Evolutionary conservation across 768 basidiomycete species (phyloP), one percentile per base, ranked within the genome.

Genomic region (Rhizopogon vesiculosus): DNA sequence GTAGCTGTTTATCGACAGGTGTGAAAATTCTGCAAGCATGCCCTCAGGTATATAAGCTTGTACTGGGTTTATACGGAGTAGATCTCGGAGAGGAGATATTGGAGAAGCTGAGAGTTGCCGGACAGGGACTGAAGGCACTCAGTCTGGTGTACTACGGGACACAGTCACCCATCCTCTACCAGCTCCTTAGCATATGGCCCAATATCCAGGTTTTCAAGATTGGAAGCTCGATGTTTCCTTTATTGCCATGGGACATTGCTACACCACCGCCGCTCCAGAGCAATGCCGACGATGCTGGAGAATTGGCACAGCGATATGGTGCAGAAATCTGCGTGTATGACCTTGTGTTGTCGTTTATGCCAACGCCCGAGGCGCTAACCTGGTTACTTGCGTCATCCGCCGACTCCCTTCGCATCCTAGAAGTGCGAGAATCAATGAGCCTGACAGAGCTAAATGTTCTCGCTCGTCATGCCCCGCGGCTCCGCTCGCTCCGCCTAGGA

Each of bases 91-190:
- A 58, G 4, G 58, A 64, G 35, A 52, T 44, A 1, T 66, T 76
- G 8, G 49, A 59, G 41, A 61, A 62, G 7, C 62, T 75, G 16
- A 56, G 60, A 19, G 42, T 61, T 13, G 51, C 54, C 2, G 64
- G 69, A 0, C 60, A 59, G 38, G 49, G 57, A 18, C 61, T 77
- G 50, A 67, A 72, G 18, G 68, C 75, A 0, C 61, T 77, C 45
- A 64, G 59, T 31, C 56, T 79, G 22, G 52, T 62, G 15, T 46
- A 56, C 1, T 76, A 70, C 53, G 73, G 75, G 46, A 63, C 75
- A 1, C 76, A 78, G 62, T 76, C 76, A 7, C 76, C 76, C 16
- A 63, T 78, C 18, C 58, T 78, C 5, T 79, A 74, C 51, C 72
- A 79, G 49, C 64, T 79, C 0, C 61, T 79, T n/a, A 60, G 57